Evolutionary conservation across 73 alveolate species (phyloP).

Genomic region (Paramecium biaurelia): DNA sequence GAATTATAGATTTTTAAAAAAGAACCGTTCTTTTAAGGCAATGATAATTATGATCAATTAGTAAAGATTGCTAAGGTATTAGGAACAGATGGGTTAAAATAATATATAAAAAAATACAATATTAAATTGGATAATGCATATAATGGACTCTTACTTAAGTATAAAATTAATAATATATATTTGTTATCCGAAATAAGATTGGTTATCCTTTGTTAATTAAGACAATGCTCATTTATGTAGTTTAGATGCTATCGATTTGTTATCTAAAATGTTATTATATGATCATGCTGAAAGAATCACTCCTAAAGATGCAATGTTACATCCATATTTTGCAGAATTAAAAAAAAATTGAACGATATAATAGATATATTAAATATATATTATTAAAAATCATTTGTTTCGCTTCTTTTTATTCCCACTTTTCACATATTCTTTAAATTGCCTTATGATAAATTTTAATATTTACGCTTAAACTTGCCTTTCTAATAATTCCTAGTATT

Average conservation of each 20-base stretch:
- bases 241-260: conserved; percentile 93
- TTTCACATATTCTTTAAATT: not conserved
- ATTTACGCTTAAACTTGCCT: conserved; percentile 2
- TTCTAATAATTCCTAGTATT: not conserved
- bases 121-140: conserved; percentile 69
- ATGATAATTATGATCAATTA: conserved; percentile 96
- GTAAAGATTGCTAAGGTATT: conserved; percentile 94
- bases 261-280: conserved; percentile 92
- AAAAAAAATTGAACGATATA: not conserved
- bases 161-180: not conserved
- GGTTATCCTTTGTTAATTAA: conserved; percentile 74
- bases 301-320: conserved; percentile 96
- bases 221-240: conserved; percentile 88
- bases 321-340: conserved; percentile 82
- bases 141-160: conserved; percentile 67
- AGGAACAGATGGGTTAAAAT: conserved; percentile 85
- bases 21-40: conserved; percentile 98
- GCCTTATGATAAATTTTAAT: not conserved
- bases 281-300: conserved; percentile 91
- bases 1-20: conserved; percentile 84
- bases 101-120: conserved; percentile 63
- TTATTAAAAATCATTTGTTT: not conserved
- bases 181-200: conserved; percentile 55
- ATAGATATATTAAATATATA: not conserved
- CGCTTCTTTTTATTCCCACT: not conserved